Conservation (phyloP, 2,329 filamentous ascomycete genomes). For the Fusarium abutilonis region DNA sequence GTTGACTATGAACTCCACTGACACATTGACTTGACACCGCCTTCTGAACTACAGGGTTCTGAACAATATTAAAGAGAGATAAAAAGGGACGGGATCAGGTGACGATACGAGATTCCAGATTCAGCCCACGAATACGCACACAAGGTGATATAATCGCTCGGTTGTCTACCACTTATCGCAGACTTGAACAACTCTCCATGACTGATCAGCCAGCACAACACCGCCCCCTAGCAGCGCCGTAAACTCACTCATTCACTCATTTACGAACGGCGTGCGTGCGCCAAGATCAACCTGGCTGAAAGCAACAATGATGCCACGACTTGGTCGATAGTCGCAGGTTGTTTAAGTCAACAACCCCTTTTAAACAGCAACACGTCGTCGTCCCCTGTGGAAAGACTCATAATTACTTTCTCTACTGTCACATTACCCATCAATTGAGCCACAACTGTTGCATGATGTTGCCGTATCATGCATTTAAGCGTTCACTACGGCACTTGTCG, state of each 20-base stretch:
- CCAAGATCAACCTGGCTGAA: slow-evolving; percentile 36
- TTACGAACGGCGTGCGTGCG: slow-evolving; percentile 26
- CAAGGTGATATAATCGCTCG: slow-evolving; percentile 22
- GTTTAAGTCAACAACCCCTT: slow-evolving; percentile 10
- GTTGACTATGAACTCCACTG: slow-evolving; percentile 7
- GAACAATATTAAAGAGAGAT: slow-evolving; percentile 2
- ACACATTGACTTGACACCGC: slow-evolving; percentile 17
- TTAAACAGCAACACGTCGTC: slow-evolving; percentile 3
- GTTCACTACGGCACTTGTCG: slow-evolving; percentile 12
- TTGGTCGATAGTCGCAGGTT: slow-evolving; percentile 29
- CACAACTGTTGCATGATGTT: background rate
- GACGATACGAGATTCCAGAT: slow-evolving; percentile 17
- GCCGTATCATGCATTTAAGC: background rate
- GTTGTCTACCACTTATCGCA: slow-evolving; percentile 28
- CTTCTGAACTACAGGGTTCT: slow-evolving; percentile 7
- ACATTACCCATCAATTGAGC: background rate
- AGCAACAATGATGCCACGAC: slow-evolving; percentile 39
- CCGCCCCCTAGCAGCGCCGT: slow-evolving; percentile 31
- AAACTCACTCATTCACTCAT: slow-evolving; percentile 6
- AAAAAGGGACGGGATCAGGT: slow-evolving; percentile 10
- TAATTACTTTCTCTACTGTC: background rate
- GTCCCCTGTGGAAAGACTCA: slow-evolving; percentile 12
- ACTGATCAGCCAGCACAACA: slow-evolving; percentile 27
- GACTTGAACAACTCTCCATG: slow-evolving; percentile 24
- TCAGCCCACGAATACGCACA: slow-evolving; percentile 3